These are phyloP conservation scores for Coffea canephora DNA, from an alignment of 257 asterid species.

Conservation along the genomic window DNA sequence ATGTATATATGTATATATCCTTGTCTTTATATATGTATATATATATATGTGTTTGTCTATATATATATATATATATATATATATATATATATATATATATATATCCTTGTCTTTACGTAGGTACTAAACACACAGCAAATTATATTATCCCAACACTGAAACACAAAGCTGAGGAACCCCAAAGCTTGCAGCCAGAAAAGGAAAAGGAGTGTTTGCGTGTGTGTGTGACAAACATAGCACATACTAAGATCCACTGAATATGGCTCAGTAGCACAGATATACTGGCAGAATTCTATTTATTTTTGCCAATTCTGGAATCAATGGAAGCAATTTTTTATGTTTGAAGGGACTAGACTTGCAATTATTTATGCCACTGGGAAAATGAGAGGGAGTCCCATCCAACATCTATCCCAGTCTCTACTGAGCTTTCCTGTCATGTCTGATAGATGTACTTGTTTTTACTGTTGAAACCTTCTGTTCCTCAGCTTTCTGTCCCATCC, in stretches of 20 bases:
- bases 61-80: too few species aligned
- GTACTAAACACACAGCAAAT: too few species aligned
- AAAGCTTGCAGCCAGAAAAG: conserved; percentile 18
- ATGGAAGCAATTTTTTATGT: not conserved
- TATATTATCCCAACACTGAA: too few species aligned
- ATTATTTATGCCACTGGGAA: conserved; percentile 39
- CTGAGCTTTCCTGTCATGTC: conserved; percentile 63
- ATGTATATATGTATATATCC: too few species aligned
- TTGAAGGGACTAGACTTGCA: not conserved
- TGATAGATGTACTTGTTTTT: conserved; percentile 34
- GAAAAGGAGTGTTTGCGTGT: too few species aligned
- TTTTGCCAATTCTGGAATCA: not conserved
- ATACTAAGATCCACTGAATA: not conserved
- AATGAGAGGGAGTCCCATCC: conserved; percentile 43
- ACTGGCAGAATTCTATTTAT: not conserved
- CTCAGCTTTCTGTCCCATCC: conserved; percentile 87
- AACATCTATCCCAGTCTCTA: conserved; percentile 48
- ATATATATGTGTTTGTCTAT: too few species aligned
- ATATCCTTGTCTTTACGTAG: too few species aligned
- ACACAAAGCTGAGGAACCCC: conserved; percentile 49
- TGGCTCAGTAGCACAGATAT: not conserved
- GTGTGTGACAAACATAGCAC: too few species aligned
- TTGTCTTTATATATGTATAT: too few species aligned
- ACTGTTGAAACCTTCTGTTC: conserved; percentile 79
- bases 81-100: too few species aligned